A percentile compares a stretch with the other conserved stretches of the same genome.
phyloP scores from a whole-genome alignment of 192 early-diverging fungal species.

The Chytriomyces sp. region DNA sequence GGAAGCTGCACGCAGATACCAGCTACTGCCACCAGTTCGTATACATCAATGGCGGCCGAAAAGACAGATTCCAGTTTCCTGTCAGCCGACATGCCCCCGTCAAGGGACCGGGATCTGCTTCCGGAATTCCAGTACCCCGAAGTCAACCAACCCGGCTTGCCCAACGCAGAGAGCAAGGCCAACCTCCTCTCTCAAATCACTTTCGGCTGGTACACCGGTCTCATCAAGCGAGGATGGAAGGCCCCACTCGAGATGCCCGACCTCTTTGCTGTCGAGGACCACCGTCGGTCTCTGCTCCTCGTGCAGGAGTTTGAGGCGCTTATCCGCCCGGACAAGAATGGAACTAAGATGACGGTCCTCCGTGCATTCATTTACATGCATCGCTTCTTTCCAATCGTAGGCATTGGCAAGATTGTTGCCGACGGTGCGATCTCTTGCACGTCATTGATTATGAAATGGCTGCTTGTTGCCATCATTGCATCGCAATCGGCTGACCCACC shows the following conservation, averaged over 20 bases:
- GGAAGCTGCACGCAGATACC: too few species aligned
- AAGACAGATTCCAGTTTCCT: too few species aligned
- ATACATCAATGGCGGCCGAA: too few species aligned
- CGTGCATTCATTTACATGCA: neutral
- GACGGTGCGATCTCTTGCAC: neutral
- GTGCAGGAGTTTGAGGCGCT: conserved; percentile 20
- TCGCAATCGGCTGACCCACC: neutral
- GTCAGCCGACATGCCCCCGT: too few species aligned
- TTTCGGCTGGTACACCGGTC: conserved; percentile 46
- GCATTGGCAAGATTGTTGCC: conserved; percentile 15
- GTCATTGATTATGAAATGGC: conserved; percentile 23
- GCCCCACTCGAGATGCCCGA: conserved; percentile 52
- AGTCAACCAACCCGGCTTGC: conserved; percentile 1
- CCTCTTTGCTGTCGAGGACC: conserved; percentile 30
- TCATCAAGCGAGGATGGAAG: conserved; percentile 59
- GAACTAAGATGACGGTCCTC: conserved; percentile 1
- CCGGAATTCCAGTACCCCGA: neutral
- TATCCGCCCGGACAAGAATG: neutral
- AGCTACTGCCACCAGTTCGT: too few species aligned
- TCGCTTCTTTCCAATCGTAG: conserved; percentile 9
- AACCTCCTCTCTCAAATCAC: conserved; percentile 12
- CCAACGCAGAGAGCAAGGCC: neutral
- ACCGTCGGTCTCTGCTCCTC: conserved; percentile 26
- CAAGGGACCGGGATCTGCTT: too few species aligned
- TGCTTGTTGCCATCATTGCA: conserved; percentile 21